Evolutionary conservation across 768 basidiomycete species (phyloP).

Genomic region (Tulasnella sp.): DNA sequence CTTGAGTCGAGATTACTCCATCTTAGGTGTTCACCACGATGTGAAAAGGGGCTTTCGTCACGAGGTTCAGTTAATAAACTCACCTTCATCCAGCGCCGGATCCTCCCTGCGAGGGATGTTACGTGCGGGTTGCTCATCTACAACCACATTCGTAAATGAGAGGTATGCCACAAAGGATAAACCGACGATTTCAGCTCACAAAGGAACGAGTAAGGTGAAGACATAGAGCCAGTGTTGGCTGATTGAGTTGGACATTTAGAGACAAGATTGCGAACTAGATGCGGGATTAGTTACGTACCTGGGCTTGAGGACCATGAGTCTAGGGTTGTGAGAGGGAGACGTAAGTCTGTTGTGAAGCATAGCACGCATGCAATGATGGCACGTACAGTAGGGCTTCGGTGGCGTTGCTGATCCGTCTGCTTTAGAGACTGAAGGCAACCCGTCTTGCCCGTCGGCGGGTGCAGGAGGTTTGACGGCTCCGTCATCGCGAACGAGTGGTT

Average conservation of each 20-base stretch:
- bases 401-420: neutral
- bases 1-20: too few relatives aligned
- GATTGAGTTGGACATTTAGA: neutral
- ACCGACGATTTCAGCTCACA: neutral
- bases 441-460: neutral
- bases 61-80: neutral
- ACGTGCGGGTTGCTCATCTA: neutral
- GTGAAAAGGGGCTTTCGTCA: neutral
- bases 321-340: neutral
- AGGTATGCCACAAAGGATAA: neutral
- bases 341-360: neutral
- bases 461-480: neutral
- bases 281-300: neutral
- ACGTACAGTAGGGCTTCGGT: neutral
- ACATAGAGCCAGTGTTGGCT: neutral
- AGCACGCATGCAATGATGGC: too few relatives aligned
- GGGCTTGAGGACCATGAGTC: neutral
- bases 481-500: neutral
- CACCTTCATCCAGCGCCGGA: neutral
- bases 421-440: neutral
- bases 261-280: neutral
- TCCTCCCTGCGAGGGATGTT: neutral
- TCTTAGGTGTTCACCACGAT: too few relatives aligned
- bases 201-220: neutral
- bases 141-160: neutral